These are phyloP conservation scores for Coemansia sp. DNA, from an alignment of 192 early-diverging fungal genomes.

Conservation along the genomic window DNA sequence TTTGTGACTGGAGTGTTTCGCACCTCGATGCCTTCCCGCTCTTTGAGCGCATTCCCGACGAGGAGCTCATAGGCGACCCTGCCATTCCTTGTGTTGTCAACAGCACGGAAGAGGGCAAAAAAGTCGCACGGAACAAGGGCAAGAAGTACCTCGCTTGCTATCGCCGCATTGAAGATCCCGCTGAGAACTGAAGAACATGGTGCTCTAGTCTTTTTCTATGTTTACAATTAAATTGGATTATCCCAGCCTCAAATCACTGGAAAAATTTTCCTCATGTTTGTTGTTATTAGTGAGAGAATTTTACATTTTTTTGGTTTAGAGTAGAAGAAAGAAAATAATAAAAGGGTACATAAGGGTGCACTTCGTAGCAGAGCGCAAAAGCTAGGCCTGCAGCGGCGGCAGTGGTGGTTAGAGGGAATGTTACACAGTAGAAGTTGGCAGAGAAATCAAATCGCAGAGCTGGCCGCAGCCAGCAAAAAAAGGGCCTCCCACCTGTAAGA, in stretches of 20 bases:
- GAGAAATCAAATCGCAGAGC: conserved; percentile 1
- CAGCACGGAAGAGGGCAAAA: conserved; percentile 98
- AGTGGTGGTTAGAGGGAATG: conserved; percentile 1
- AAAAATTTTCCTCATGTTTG: too few relatives aligned
- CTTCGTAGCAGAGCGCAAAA: not conserved
- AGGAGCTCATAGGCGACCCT: conserved; percentile 79
- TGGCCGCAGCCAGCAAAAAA: conserved; percentile 9
- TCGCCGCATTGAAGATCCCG: conserved; percentile 68
- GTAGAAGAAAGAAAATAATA: not conserved
- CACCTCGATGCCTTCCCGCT: conserved; percentile 92
- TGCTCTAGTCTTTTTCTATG: too few relatives aligned
- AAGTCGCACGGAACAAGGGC: conserved; percentile 95
- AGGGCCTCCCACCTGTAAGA: not conserved
- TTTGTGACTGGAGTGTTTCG: conserved; percentile 95
- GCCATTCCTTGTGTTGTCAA: conserved; percentile 79
- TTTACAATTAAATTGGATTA: not conserved
- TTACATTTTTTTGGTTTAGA: not conserved
- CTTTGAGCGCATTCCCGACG: conserved; percentile 81
- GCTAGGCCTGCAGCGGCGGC: not conserved
- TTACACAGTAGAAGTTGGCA: conserved; percentile 3
- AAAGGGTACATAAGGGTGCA: not conserved
- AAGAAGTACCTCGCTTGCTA: conserved; percentile 92
- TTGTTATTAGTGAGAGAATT: not conserved
- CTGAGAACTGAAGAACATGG: not conserved
- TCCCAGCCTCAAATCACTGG: not conserved